Conservation (phyloP, 192 early-diverging fungal genomes). For the Backusella tuberculispora region DNA sequence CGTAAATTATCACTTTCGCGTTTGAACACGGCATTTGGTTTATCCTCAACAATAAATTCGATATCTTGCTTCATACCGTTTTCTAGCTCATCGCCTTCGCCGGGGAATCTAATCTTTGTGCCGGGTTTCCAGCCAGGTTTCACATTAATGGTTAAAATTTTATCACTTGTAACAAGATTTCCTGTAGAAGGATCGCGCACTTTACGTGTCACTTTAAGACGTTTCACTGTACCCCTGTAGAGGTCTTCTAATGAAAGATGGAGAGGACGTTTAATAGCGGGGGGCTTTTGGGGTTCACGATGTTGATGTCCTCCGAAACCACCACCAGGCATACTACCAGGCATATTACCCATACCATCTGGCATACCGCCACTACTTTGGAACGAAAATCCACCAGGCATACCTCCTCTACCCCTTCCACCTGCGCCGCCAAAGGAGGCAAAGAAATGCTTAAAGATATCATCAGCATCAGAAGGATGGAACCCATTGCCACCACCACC, state of each 20-base stretch:
- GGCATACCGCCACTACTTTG: slow-evolving; percentile 52
- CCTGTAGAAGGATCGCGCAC: slow-evolving; percentile 45
- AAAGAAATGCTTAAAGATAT: slow-evolving; percentile 93
- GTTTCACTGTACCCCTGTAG: slow-evolving; percentile 87
- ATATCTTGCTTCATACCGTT: slow-evolving; percentile 84
- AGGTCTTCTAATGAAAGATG: slow-evolving; percentile 86
- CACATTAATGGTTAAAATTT: slow-evolving; percentile 83
- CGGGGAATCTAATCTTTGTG: slow-evolving; percentile 91
- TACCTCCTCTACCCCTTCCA: slow-evolving; percentile 35
- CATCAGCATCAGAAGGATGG: slow-evolving; percentile 80
- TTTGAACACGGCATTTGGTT: slow-evolving; percentile 82
- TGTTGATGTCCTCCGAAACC: not conserved
- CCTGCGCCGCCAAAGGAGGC: slow-evolving; percentile 58
- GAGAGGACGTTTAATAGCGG: slow-evolving; percentile 68
- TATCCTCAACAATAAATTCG: slow-evolving; percentile 93
- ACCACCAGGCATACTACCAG: slow-evolving; percentile 48
- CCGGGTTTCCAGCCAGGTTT: slow-evolving; percentile 98
- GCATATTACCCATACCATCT: slow-evolving; percentile 19
- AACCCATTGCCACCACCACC: slow-evolving; percentile 63
- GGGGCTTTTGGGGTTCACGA: slow-evolving; percentile 44
- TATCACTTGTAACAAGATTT: slow-evolving; percentile 57
- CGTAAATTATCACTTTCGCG: slow-evolving; percentile 87
- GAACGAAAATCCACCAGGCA: slow-evolving; percentile 24
- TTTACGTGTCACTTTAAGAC: slow-evolving; percentile 89
- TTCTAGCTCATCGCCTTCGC: slow-evolving; percentile 88